phyloP scores from a whole-genome alignment of 305 asterid genomes.

The Fraxinus angustifolia region DNA sequence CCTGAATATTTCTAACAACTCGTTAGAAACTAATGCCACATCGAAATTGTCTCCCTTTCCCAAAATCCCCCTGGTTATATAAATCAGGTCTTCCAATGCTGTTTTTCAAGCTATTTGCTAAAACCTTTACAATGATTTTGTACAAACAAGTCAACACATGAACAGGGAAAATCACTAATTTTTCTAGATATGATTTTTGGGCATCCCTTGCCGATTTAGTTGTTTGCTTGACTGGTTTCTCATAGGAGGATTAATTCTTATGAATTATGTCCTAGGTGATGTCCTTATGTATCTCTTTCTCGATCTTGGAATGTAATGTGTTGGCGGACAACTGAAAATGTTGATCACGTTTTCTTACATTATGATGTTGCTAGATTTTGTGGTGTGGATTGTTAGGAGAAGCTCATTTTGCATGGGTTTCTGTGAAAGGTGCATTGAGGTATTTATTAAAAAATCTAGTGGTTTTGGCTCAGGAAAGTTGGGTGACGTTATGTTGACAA shows the following conservation, averaged over 20 bases:
- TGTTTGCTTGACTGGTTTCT: not conserved
- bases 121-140: not conserved
- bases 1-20: not conserved
- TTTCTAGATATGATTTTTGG: not conserved
- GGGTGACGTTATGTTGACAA: not conserved
- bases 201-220: not conserved
- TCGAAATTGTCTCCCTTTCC: not conserved
- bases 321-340: not conserved
- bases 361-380: not conserved
- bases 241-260: not conserved
- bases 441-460: not conserved
- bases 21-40: not conserved
- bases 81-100: not conserved
- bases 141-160: not conserved
- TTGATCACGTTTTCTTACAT: not conserved
- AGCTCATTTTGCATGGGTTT: not conserved
- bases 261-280: not conserved
- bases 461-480: not conserved
- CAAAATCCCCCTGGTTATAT: not conserved
- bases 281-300: not conserved
- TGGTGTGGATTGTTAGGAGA: not conserved
- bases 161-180: not conserved
- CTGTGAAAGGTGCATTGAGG: not conserved
- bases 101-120: not conserved
- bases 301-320: not conserved